Conservation (phyloP, 768 basidiomycete genomes). For the Thelephora ganbajun region DNA sequence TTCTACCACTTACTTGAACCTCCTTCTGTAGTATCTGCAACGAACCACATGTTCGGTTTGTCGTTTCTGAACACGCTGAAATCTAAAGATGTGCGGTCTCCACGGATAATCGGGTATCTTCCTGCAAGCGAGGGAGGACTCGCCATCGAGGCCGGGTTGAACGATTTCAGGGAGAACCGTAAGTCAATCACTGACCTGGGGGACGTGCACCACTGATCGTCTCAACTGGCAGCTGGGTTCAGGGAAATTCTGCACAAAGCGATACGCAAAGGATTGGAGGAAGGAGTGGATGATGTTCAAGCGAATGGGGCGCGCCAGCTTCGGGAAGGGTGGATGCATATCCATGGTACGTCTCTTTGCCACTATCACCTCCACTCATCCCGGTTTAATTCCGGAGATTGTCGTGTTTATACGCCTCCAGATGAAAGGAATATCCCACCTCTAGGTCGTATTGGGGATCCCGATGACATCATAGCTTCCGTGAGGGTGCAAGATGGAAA, state of each 20-base stretch:
- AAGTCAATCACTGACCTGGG: constrained; percentile 12
- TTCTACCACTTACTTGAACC: constrained; percentile 54
- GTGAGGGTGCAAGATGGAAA: constrained; percentile 60
- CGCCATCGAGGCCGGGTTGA: constrained; percentile 35
- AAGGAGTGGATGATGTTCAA: constrained; percentile 53
- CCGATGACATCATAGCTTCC: constrained; percentile 71
- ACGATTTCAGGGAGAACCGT: constrained; percentile 68
- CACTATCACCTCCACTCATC: not conserved
- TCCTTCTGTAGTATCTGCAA: constrained; percentile 32
- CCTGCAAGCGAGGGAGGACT: constrained; percentile 29
- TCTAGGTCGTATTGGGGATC: constrained; percentile 62
- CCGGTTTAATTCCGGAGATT: not conserved
- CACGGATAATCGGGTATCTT: constrained; percentile 55
- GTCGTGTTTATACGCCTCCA: constrained; percentile 13
- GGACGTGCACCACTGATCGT: not conserved
- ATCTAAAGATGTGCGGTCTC: constrained; percentile 31
- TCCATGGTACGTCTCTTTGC: constrained; percentile 31
- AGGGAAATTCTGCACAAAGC: constrained; percentile 44
- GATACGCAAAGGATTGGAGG: constrained; percentile 36
- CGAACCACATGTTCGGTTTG: constrained; percentile 42
- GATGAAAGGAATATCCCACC: constrained; percentile 67
- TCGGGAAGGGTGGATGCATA: constrained; percentile 78
- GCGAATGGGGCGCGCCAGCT: constrained; percentile 49
- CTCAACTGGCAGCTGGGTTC: constrained; percentile 35
- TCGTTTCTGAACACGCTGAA: constrained; percentile 35